phyloP scores from a whole-genome alignment of 441 rosid genomes.

The Melastoma candidum region DNA sequence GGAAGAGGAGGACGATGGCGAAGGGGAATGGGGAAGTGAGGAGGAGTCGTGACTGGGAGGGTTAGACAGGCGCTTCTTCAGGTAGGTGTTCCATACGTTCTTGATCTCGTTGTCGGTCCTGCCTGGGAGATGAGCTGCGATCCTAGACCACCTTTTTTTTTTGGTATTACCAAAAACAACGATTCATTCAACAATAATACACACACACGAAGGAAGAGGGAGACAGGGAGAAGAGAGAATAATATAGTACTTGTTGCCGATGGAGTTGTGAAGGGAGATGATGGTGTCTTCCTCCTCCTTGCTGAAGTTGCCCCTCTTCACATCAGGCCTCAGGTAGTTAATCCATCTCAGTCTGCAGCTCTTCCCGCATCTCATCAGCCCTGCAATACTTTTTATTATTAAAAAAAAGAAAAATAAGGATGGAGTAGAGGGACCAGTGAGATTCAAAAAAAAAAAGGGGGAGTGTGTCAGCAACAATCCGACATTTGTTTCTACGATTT shows the following conservation, averaged over 20 bases:
- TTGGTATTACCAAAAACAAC: too few species aligned
- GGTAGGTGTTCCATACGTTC: conserved; percentile 57
- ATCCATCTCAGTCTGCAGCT: conserved; percentile 16
- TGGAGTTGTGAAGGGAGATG: conserved; percentile 2
- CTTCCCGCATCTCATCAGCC: conserved; percentile 15
- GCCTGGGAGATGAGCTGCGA: conserved; percentile 41
- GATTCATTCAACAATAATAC: neutral
- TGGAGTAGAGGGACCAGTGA: too few species aligned
- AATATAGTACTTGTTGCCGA: conserved; percentile 12
- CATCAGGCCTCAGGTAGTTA: conserved; percentile 16
- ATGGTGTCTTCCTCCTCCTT: conserved; percentile 13
- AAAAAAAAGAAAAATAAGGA: too few species aligned
- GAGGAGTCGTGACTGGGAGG: too few species aligned
- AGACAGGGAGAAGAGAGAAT: too few species aligned
- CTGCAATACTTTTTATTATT: neutral
- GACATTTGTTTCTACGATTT: too few species aligned
- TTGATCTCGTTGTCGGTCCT: conserved; percentile 69
- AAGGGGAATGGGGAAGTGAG: too few species aligned
- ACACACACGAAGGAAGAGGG: too few species aligned
- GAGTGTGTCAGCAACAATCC: too few species aligned
- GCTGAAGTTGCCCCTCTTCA: conserved; percentile 16
- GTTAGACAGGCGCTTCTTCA: conserved; percentile 33
- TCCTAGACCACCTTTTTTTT: conserved; percentile 26
- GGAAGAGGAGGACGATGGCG: too few species aligned
- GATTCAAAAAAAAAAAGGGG: too few species aligned